Base-by-base conservation (phyloP, 805 yeast genomes). In the Ogataea paraovalis region DNA sequence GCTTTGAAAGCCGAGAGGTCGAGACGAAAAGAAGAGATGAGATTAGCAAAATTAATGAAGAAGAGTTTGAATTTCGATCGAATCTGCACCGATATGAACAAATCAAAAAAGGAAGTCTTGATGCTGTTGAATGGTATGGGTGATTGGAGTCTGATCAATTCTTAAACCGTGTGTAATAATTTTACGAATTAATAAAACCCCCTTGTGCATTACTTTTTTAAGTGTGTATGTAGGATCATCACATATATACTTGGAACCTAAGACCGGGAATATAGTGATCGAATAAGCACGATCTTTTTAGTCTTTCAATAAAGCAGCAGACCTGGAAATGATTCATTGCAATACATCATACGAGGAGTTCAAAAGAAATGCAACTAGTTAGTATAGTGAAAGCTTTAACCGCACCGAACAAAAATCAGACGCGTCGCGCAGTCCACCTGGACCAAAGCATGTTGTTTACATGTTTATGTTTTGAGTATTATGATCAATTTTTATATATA, bases 81-180 rank as follows among this genome's bases (percentile, higher is more conserved):
- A 3, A 82, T 88, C 2, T 84, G 92, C 58, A 87, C 92, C 0
- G 85, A 80, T 48, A 67, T 87, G 56, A 78, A 74, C 41, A 73
- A 74, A 57, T 74, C 85, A 9, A 69, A 80, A 41, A 62, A 61
- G 19, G 83, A 82, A 25, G 78, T 85, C 1, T 85, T 82, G 54
- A 58, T 56, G 2, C 45, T 78, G 3, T 49, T 82, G n/a, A 61
- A 68, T 28, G 64, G 65, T 9, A 41, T 64, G 28, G 82, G 82
- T 1, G 76, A 75, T 16, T 79, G 78, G 67, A 73, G 66, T 44
- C 61, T 77, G 13, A 68, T 80, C 2, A 76, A 73, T 41, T 49
- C 62, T 8, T 59, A 39, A n/a, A 19, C 3, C 13, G 10, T 4
- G 4, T 18, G 19, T 4, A 13, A 10, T 39, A 39, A 21, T 30